Evolutionary conservation across 2,329 filamentous ascomycete species (phyloP).

Genomic region (Aspergillus novofumigatus): DNA sequence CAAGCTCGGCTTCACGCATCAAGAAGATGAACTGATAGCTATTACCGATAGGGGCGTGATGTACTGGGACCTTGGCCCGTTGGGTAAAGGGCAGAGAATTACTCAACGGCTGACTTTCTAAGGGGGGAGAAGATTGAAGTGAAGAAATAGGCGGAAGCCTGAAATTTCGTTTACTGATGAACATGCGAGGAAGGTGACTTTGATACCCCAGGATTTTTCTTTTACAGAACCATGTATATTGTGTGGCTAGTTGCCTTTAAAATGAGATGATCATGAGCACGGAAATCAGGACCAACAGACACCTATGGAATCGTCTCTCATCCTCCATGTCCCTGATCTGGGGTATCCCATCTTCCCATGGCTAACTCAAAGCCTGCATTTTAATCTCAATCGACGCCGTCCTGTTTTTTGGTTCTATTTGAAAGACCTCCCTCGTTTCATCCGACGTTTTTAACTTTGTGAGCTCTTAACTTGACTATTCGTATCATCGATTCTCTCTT

Average conservation of each 20-base stretch:
- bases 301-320: not conserved
- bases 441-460: too few relatives aligned
- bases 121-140: not conserved
- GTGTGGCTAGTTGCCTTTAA: not conserved
- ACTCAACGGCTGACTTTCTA: conserved; percentile 6
- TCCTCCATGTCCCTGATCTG: too few relatives aligned
- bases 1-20: conserved; percentile 29
- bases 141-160: not conserved
- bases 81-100: conserved; percentile 21
- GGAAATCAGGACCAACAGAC: not conserved
- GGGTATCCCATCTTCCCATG: too few relatives aligned
- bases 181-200: not conserved
- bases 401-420: too few relatives aligned
- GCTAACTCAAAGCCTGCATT: too few relatives aligned
- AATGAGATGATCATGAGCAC: not conserved
- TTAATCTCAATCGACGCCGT: too few relatives aligned
- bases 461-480: too few relatives aligned
- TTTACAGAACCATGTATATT: not conserved
- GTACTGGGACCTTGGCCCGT: conserved; percentile 33
- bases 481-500: too few relatives aligned
- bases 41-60: conserved; percentile 42
- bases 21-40: conserved; percentile 37
- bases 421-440: too few relatives aligned
- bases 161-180: not conserved
- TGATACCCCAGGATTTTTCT: not conserved